Conservation (phyloP, 2,329 filamentous ascomycete species). For the Penicillium sp. region DNA sequence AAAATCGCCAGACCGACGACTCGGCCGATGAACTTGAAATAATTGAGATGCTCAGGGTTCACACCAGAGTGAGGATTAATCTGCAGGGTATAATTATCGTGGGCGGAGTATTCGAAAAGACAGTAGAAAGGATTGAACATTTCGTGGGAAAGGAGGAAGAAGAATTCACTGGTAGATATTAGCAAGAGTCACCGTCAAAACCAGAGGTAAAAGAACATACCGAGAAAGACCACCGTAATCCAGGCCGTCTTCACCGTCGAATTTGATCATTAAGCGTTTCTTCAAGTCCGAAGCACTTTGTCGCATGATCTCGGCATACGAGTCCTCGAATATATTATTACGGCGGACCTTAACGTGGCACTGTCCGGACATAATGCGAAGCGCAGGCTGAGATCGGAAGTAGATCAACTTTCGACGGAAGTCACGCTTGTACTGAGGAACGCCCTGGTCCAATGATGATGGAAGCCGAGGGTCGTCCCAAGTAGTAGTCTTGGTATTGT, state of each 20-base stretch:
- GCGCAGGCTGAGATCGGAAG: constrained; percentile 94
- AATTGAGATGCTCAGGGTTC: constrained; percentile 98
- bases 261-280: constrained; percentile 99
- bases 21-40: constrained; percentile 98
- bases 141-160: constrained; percentile 97
- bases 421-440: constrained; percentile 98
- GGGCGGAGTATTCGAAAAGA: constrained; percentile 96
- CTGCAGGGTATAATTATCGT: constrained; percentile 99
- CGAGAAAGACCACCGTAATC: constrained; percentile 95
- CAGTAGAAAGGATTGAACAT: constrained; percentile 99
- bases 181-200: no score
- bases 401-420: constrained; percentile 98
- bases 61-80: constrained; percentile 99
- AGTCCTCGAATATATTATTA: constrained; percentile 97
- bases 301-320: constrained; percentile 95
- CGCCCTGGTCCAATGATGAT: constrained; percentile 93
- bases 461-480: constrained; percentile 96
- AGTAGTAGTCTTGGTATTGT: constrained; percentile 98
- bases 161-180: constrained; percentile 69
- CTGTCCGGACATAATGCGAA: constrained; percentile 91
- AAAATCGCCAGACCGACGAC: constrained; percentile 97
- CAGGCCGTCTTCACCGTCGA: constrained; percentile 94
- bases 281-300: constrained; percentile 94
- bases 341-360: constrained; percentile 97
- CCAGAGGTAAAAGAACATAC: no score